Percentiles rank a stretch among this genome's conserved stretches.
phyloP scores from a whole-genome alignment of 352 stramenopile genomes.

The Peronosclerospora sorghi region DNA sequence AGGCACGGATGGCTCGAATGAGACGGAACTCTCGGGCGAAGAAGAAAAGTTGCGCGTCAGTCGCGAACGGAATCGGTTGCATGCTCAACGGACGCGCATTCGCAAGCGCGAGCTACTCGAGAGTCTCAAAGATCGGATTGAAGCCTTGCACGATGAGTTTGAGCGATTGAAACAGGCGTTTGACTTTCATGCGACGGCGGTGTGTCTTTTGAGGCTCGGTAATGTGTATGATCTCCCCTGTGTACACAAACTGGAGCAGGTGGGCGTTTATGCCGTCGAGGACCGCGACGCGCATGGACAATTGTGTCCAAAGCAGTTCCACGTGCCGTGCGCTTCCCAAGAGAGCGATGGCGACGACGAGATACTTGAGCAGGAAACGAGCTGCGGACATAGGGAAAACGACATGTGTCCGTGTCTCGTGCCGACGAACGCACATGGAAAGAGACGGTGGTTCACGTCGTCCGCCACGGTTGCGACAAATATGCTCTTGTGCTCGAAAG shows the following conservation, averaged over 20 bases:
- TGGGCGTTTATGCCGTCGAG: constrained; percentile 28
- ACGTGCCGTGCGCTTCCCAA: constrained; percentile 9
- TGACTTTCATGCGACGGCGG: constrained; percentile 60
- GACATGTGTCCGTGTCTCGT: constrained; percentile 16
- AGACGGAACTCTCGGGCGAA: constrained; percentile 14
- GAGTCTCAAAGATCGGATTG: constrained; percentile 62
- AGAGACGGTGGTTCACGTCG: constrained; percentile 23
- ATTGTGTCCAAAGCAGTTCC: constrained; percentile 4
- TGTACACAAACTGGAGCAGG: constrained; percentile 40
- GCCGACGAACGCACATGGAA: constrained; percentile 29
- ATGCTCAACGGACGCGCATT: constrained; percentile 63
- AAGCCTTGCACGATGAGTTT: constrained; percentile 46
- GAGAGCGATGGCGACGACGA: constrained; percentile 30
- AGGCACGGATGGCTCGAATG: constrained; percentile 8
- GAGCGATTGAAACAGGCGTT: constrained; percentile 59
- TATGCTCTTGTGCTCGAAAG: constrained; percentile 40
- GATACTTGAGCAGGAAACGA: constrained; percentile 33
- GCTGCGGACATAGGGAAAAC: constrained; percentile 21
- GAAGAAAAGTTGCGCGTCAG: constrained; percentile 64
- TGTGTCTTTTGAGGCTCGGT: constrained; percentile 48
- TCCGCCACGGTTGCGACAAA: constrained; percentile 9
- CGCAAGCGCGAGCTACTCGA: constrained; percentile 68
- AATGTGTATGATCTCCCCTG: constrained; percentile 27
- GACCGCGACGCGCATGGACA: constrained; percentile 26
- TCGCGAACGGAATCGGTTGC: constrained; percentile 63